Evolutionary conservation across 768 basidiomycete species (phyloP).

Genomic region (Phylloporus arenicola): DNA sequence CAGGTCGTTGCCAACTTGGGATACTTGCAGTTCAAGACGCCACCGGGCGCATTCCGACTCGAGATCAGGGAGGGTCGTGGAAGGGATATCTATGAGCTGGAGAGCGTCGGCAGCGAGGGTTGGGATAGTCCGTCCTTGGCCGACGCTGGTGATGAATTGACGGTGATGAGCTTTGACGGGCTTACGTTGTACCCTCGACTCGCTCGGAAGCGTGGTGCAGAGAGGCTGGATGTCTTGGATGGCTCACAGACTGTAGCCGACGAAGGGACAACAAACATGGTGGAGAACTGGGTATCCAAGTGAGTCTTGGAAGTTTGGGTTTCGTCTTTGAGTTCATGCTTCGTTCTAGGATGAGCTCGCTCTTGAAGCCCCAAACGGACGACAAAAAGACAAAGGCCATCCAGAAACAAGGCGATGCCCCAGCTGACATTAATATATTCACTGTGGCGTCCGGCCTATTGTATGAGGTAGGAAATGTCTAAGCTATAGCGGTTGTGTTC

Average conservation of each 20-base stretch:
- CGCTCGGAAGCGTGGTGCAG: slow-evolving; percentile 66
- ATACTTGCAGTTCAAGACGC: slow-evolving; percentile 92
- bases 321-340: slow-evolving; percentile 4
- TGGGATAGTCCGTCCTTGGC: slow-evolving; percentile 76
- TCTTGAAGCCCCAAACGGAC: slow-evolving; percentile 34
- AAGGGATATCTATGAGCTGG: slow-evolving; percentile 71
- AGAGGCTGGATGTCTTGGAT: slow-evolving; percentile 72
- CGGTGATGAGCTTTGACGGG: slow-evolving; percentile 86
- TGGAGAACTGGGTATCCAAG: slow-evolving; percentile 50
- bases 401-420: slow-evolving; percentile 32
- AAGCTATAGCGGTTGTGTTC: neutral
- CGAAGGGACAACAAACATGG: slow-evolving; percentile 33
- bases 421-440: slow-evolving; percentile 97
- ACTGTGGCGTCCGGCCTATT: slow-evolving; percentile 95
- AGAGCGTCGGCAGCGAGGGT: slow-evolving; percentile 84
- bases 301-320: slow-evolving; percentile 24
- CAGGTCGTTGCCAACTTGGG: slow-evolving; percentile 92
- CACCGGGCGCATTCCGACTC: slow-evolving; percentile 80
- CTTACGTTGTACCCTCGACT: slow-evolving; percentile 84
- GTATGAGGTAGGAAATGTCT: slow-evolving; percentile 69
- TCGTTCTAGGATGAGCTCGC: slow-evolving; percentile 37
- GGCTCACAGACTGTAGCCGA: slow-evolving; percentile 33
- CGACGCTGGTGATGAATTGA: slow-evolving; percentile 66
- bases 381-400: slow-evolving; percentile 13
- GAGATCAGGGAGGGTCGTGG: slow-evolving; percentile 81